These are phyloP conservation scores for Coemansia sp. DNA, from an alignment of 192 early-diverging fungal genomes.

Conservation along the genomic window DNA sequence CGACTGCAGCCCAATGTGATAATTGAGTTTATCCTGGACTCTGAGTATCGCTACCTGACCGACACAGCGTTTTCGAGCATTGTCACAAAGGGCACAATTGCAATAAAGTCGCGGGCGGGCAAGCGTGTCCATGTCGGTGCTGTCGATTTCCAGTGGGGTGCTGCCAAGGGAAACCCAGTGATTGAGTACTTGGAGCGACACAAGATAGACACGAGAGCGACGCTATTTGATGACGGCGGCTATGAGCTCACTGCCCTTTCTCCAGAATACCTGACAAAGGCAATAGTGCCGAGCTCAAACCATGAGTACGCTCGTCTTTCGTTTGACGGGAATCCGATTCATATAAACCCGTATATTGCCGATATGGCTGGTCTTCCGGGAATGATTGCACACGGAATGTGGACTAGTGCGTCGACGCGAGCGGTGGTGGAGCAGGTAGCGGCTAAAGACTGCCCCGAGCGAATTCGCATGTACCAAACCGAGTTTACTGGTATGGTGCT, in stretches of 20 bases:
- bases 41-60: conserved; percentile 62
- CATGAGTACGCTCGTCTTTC: conserved; percentile 74
- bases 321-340: conserved; percentile 89
- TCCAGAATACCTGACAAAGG: neutral
- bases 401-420: conserved; percentile 87
- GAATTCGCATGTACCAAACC: conserved; percentile 75
- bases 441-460: conserved; percentile 82
- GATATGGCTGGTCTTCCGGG: conserved; percentile 82
- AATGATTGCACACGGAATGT: conserved; percentile 94
- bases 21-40: conserved; percentile 80
- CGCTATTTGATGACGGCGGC: conserved; percentile 76
- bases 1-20: conserved; percentile 54
- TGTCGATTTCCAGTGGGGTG: conserved; percentile 70
- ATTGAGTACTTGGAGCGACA: conserved; percentile 78
- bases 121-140: conserved; percentile 68
- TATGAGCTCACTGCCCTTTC: conserved; percentile 34
- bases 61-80: conserved; percentile 63
- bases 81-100: conserved; percentile 63
- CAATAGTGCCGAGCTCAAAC: conserved; percentile 71
- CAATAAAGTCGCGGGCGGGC: conserved; percentile 57
- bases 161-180: conserved; percentile 75
- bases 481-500: conserved; percentile 90
- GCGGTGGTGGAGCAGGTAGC: conserved; percentile 88
- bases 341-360: conserved; percentile 91
- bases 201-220: conserved; percentile 64